phyloP scores from a whole-genome alignment of 75 land plant genomes.

The Cupressus sempervirens region DNA sequence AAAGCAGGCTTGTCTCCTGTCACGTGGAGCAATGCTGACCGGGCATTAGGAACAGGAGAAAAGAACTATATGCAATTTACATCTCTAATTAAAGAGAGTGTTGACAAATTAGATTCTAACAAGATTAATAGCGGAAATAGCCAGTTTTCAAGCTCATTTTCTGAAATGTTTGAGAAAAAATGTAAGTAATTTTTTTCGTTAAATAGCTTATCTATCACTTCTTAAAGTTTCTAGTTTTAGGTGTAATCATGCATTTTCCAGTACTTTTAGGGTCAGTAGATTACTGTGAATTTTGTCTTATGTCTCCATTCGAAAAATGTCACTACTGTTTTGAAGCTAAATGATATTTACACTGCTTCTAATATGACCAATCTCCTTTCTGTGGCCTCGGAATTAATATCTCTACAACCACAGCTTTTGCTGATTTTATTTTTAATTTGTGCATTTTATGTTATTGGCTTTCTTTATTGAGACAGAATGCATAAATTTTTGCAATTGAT shows the following conservation, averaged over 20 bases:
- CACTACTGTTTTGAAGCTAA: not conserved
- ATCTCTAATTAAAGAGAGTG: not conserved
- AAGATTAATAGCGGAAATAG: slow-evolving; percentile 1
- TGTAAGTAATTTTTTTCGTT: not conserved
- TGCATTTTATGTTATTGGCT: not conserved
- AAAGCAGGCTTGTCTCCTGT: not conserved
- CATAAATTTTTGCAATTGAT: not conserved
- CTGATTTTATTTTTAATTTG: not conserved
- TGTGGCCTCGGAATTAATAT: not conserved
- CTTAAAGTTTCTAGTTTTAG: not conserved
- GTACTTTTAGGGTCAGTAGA: not conserved
- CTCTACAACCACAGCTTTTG: not conserved
- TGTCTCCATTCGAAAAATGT: not conserved
- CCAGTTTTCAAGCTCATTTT: slow-evolving; percentile 8
- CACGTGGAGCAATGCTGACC: not conserved
- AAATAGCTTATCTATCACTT: not conserved
- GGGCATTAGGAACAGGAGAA: not conserved
- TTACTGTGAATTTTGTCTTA: not conserved
- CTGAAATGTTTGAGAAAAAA: slow-evolving; percentile 4
- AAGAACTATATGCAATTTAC: not conserved
- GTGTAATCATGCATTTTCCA: not conserved
- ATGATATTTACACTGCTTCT: not conserved
- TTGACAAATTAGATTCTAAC: slow-evolving; percentile 10
- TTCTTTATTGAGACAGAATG: not conserved
- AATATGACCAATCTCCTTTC: not conserved